Percentiles rank a stretch among this genome's conserved stretches.
Conservation (phyloP, 306 rosid species). For the Potentilla sterilis region DNA sequence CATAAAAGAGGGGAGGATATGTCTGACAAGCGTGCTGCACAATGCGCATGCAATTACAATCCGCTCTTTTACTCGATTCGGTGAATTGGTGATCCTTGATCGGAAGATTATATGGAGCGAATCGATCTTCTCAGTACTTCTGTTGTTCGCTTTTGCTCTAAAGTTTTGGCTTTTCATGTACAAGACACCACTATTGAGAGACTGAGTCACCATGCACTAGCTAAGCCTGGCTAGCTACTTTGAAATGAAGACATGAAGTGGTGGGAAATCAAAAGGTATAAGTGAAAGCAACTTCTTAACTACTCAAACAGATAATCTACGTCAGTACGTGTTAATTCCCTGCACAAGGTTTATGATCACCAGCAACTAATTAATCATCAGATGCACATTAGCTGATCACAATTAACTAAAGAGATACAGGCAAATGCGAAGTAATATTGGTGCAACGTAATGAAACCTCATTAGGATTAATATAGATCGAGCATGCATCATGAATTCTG, state of each 20-base stretch:
- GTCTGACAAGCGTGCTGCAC: conserved; percentile 4
- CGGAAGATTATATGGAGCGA: neutral
- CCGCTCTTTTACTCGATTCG: neutral
- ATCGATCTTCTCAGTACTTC: neutral
- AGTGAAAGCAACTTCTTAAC: neutral
- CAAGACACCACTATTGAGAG: conserved; percentile 1
- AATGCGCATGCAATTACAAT: conserved; percentile 14
- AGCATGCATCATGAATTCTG: neutral
- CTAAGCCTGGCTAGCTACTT: neutral
- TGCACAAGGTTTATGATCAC: neutral
- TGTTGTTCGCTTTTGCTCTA: neutral
- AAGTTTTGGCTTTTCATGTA: neutral
- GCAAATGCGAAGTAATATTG: neutral
- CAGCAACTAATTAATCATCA: neutral
- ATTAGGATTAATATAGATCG: too few relatives aligned
- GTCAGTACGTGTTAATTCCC: neutral
- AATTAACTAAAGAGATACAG: neutral
- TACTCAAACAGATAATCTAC: neutral
- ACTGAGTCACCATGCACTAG: conserved; percentile 5
- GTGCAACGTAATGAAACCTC: too few relatives aligned
- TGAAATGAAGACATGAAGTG: neutral
- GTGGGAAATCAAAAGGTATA: neutral
- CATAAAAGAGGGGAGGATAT: conserved; percentile 7
- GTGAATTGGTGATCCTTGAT: neutral
- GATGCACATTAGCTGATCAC: neutral